These are phyloP conservation scores for Mucor plumbeus DNA, from an alignment of 371 early-diverging fungal species.

Conservation along the genomic window DNA sequence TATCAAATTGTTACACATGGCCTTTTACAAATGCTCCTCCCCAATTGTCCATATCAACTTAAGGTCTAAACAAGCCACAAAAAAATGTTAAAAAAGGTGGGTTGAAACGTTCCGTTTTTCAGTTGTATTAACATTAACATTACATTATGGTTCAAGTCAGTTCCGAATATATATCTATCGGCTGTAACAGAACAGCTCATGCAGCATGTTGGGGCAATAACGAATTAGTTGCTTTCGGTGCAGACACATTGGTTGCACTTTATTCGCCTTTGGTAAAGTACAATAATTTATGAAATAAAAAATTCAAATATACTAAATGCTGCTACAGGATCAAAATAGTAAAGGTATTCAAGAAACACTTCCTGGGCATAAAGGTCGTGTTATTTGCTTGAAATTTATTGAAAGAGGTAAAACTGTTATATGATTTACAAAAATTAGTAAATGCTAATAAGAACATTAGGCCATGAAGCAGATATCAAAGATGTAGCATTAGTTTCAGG, in stretches of 20 bases:
- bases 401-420: constrained; percentile 49
- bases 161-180: constrained; percentile 70
- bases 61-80: too few relatives aligned
- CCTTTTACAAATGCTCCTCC: too few relatives aligned
- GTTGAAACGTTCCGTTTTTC: too few relatives aligned
- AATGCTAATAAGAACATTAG: constrained; percentile 21
- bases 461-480: constrained; percentile 50
- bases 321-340: constrained; percentile 49
- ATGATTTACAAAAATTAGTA: too few relatives aligned
- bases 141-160: constrained; percentile 37
- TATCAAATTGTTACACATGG: too few relatives aligned
- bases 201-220: constrained; percentile 70
- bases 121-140: too few relatives aligned
- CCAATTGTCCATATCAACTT: too few relatives aligned
- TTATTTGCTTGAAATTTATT: constrained; percentile 80
- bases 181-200: constrained; percentile 68
- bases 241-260: constrained; percentile 73
- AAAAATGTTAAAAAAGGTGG: too few relatives aligned
- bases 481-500: constrained; percentile 80
- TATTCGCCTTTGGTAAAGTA: constrained; percentile 71
- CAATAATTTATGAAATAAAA: neutral
- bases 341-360: constrained; percentile 71
- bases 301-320: too few relatives aligned
- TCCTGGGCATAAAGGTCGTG: constrained; percentile 80
- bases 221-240: constrained; percentile 79